phyloP scores from a whole-genome alignment of 805 yeast genomes.

The Wickerhamiella allomyrinae region DNA sequence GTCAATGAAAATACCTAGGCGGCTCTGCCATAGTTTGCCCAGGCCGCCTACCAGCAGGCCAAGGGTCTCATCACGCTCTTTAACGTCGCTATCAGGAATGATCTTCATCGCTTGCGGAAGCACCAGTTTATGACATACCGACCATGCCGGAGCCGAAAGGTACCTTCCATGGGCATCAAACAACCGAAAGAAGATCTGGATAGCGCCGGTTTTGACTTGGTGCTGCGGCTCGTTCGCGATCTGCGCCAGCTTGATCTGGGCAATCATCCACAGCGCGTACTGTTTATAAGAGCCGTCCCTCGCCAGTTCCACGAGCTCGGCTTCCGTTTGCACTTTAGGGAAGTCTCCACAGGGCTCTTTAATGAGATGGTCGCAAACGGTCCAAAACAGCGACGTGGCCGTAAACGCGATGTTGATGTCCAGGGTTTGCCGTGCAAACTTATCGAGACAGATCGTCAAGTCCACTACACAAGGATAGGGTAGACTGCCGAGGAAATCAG shows the following conservation, averaged over 20 bases:
- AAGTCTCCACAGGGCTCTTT: slow-evolving; percentile 2
- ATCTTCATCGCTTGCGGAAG: slow-evolving; percentile 30
- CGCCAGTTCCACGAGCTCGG: slow-evolving; percentile 19
- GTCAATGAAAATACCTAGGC: slow-evolving; percentile 28
- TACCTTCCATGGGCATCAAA: slow-evolving; percentile 53
- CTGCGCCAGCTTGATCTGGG: slow-evolving; percentile 46
- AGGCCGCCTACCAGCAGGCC: slow-evolving; percentile 51
- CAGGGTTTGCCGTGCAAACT: slow-evolving; percentile 53
- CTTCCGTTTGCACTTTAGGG: slow-evolving; percentile 4
- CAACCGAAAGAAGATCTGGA: slow-evolving; percentile 76
- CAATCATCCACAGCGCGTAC: slow-evolving; percentile 45
- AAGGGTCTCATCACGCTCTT: slow-evolving; percentile 47
- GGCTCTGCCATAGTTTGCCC: slow-evolving; percentile 43
- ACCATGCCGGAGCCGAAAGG: slow-evolving; percentile 45
- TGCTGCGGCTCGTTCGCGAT: slow-evolving; percentile 52
- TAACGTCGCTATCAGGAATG: slow-evolving; percentile 12
- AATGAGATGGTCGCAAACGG: slow-evolving; percentile 60
- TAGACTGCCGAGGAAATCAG: slow-evolving; percentile 63
- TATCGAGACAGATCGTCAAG: slow-evolving; percentile 56
- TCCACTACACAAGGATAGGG: slow-evolving; percentile 51
- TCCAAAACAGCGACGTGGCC: slow-evolving; percentile 84
- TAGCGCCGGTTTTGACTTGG: slow-evolving; percentile 80
- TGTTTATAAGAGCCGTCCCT: slow-evolving; percentile 10
- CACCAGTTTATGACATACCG: slow-evolving; percentile 47
- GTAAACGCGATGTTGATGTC: slow-evolving; percentile 85